Conservation (phyloP, 2,329 filamentous ascomycete genomes). For the Cladorrhinum sp. region DNA sequence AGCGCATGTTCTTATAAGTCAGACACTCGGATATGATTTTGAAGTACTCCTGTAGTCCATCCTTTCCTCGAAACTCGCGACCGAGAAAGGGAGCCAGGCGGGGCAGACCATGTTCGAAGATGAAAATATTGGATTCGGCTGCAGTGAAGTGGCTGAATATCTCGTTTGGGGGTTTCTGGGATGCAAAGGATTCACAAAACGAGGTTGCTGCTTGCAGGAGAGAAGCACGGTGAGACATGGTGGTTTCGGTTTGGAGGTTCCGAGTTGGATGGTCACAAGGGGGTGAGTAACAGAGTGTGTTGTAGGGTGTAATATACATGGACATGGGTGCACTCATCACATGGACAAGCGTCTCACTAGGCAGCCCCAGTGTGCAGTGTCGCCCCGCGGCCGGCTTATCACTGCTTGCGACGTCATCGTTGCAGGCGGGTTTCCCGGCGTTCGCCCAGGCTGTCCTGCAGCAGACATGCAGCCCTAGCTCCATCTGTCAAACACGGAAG, state of each 20-base stretch:
- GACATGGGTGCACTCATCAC: background rate
- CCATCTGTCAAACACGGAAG: background rate
- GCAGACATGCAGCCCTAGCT: background rate
- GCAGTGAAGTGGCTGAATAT: conserved; percentile 32
- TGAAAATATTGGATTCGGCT: conserved; percentile 19
- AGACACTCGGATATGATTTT: conserved; percentile 26
- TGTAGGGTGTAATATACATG: too few species aligned
- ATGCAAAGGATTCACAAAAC: conserved; percentile 35
- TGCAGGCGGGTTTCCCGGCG: background rate
- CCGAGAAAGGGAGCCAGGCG: conserved; percentile 37
- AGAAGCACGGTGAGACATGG: conserved; percentile 20
- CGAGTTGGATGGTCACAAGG: conserved; percentile 4
- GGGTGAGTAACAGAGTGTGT: too few species aligned
- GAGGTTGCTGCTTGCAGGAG: conserved; percentile 33
- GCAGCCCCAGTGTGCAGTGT: too few species aligned
- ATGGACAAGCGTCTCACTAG: background rate
- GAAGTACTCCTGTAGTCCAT: conserved; percentile 33
- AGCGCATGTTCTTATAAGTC: conserved; percentile 33
- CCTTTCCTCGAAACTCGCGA: conserved; percentile 31
- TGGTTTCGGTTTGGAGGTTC: background rate
- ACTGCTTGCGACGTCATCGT: background rate
- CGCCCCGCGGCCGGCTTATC: background rate
- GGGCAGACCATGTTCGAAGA: conserved; percentile 35
- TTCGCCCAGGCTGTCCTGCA: background rate
- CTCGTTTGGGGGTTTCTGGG: conserved; percentile 25